Percentiles rank a stretch among this genome's conserved stretches.
phyloP scores from a whole-genome alignment of 805 yeast species.

The Ogataea zsoltii region DNA sequence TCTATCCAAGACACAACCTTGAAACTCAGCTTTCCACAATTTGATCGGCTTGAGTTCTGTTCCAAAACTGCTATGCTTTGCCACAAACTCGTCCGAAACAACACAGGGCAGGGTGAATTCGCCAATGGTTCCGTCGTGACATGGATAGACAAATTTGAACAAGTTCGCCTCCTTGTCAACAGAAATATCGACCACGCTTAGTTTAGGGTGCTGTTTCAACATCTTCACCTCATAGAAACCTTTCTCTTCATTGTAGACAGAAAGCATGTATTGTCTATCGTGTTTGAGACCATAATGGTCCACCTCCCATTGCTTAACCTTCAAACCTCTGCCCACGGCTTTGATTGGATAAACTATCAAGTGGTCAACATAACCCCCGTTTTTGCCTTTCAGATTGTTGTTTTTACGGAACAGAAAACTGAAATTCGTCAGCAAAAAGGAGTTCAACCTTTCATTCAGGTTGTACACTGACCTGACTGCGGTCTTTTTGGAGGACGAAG shows the following conservation, averaged over 20 bases:
- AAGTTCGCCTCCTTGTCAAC: slow-evolving; percentile 11
- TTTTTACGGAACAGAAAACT: slow-evolving; percentile 2
- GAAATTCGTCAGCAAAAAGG: not conserved
- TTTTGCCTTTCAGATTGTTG: slow-evolving; percentile 12
- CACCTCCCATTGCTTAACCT: slow-evolving; percentile 29
- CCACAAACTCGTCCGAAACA: slow-evolving; percentile 20
- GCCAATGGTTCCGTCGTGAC: not conserved
- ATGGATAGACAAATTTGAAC: slow-evolving; percentile 25
- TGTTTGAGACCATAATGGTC: slow-evolving; percentile 30
- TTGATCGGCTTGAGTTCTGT: slow-evolving; percentile 3
- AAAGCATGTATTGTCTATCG: slow-evolving; percentile 31
- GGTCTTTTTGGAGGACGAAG: slow-evolving; percentile 12
- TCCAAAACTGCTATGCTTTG: slow-evolving; percentile 17
- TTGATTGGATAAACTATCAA: slow-evolving; percentile 34
- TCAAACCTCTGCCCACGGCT: slow-evolving; percentile 28
- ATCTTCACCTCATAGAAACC: slow-evolving; percentile 18
- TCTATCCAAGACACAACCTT: slow-evolving; percentile 25
- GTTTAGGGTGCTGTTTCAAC: slow-evolving; percentile 16
- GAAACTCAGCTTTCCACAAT: slow-evolving; percentile 24
- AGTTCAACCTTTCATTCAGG: slow-evolving; percentile 8
- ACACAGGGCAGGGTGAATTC: slow-evolving; percentile 23
- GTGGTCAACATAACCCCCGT: slow-evolving; percentile 28
- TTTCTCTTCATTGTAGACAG: slow-evolving; percentile 16
- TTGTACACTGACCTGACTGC: slow-evolving; percentile 14
- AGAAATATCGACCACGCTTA: slow-evolving; percentile 17